Evolutionary conservation across 257 asterid species (phyloP), one percentile per base, ranked within the genome.

Genomic region (Solanum chaucha): DNA sequence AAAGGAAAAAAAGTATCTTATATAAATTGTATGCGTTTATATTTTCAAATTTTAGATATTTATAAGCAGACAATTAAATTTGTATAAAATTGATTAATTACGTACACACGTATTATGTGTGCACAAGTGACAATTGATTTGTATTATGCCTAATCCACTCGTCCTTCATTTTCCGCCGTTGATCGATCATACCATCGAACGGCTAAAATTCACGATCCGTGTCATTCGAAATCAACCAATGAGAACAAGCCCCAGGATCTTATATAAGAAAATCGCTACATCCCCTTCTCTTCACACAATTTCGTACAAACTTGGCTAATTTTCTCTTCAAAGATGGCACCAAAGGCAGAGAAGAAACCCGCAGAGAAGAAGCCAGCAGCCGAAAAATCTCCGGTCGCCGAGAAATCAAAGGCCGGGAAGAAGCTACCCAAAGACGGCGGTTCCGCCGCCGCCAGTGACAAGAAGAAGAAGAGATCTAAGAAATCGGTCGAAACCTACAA

Each of bases 241-340:
- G 70, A 85, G 15, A 44, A 20, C 11, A 2, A 10, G 2, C n/a
- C 67, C 22, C 6, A 30, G 17, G 6, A 3, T 46, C 61, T 51
- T 17, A 51, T 51, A 51, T 51, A 51, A 15, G 0, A 38, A 51
- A 51, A 5, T 15, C 4, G 61, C 22, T 51, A 51, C n/a, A 0
- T 5, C 61, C 9, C n/a, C 22, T 15, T 51, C 3, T 15, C 9
- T 5, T 51, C 20, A 14, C 20, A 14, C 58, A 68, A 44, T 44
- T 2, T 30, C 20, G 10, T 17, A 12, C 20, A 11, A 15, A 19
- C 5, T 24, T 24, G 5, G 10, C 59, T 11, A 40, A 22, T 28
- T 28, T 26, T 41, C 30, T 44, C 30, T 10, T 26, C 13, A 68
- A 9, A 73, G 59, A 88, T 88, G 90, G 88, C 90, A n/a, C 90